phyloP scores from a whole-genome alignment of 2,329 filamentous ascomycete species.

The Fusarium fujikuroi region DNA sequence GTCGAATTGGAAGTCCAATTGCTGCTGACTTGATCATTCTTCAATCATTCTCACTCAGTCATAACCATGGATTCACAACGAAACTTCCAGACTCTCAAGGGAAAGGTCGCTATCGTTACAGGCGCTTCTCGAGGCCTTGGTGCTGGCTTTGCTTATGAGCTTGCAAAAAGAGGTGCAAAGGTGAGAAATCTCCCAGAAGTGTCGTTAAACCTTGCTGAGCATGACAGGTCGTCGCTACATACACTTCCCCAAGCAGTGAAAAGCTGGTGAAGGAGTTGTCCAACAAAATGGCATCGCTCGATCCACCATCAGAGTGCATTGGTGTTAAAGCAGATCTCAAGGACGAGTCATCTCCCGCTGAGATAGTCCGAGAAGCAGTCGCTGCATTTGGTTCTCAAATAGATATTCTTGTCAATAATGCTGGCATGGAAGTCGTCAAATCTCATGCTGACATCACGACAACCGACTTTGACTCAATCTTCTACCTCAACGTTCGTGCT shows the following conservation, averaged over 20 bases:
- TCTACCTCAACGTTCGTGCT: slow-evolving; percentile 30
- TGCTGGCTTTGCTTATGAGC: slow-evolving; percentile 20
- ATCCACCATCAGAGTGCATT: slow-evolving; percentile 13
- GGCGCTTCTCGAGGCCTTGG: slow-evolving; percentile 30
- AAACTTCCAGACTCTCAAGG: slow-evolving; percentile 22
- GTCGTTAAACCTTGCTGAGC: background rate
- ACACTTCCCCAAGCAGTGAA: slow-evolving; percentile 22
- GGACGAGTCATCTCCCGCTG: background rate
- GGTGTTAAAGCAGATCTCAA: slow-evolving; percentile 15
- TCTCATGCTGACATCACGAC: background rate
- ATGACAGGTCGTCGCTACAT: slow-evolving; percentile 18
- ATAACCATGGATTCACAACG: background rate
- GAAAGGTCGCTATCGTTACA: slow-evolving; percentile 26
- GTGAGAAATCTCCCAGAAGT: background rate
- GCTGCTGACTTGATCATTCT: no score
- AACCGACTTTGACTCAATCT: slow-evolving; percentile 23
- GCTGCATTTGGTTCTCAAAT: slow-evolving; percentile 3
- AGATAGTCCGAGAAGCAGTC: slow-evolving; percentile 3
- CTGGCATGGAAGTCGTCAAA: slow-evolving; percentile 29
- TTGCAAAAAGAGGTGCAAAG: slow-evolving; percentile 28
- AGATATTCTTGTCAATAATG: slow-evolving; percentile 26
- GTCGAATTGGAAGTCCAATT: accelerated
- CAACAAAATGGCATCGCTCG: slow-evolving; percentile 3
- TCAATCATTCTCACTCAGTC: background rate
- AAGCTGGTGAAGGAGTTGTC: slow-evolving; percentile 8